Evolutionary conservation across 2,329 filamentous ascomycete genomes (phyloP).

Genomic region (Fusarium drepaniforme): DNA sequence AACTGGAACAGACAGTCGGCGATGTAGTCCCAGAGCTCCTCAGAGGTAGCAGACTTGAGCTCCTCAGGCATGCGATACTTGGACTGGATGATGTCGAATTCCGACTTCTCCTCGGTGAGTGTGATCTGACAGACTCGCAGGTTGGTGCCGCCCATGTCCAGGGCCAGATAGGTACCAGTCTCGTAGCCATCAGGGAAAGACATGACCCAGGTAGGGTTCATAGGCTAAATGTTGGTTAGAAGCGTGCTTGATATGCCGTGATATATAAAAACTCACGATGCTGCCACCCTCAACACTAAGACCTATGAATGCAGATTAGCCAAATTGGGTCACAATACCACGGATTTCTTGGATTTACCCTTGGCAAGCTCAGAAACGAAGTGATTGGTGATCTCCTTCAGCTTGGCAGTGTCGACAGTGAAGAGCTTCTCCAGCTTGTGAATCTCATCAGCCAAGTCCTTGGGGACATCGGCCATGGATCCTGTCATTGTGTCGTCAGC

Average conservation of each 20-base stretch:
- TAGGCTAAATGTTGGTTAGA: conserved; percentile 72
- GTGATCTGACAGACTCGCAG: conserved; percentile 94
- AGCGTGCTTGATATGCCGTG: not conserved
- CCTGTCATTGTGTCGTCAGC: conserved; percentile 63
- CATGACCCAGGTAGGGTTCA: conserved; percentile 99
- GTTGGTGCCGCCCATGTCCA: conserved; percentile 98
- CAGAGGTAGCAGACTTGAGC: conserved; percentile 84
- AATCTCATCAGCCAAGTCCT: conserved; percentile 84
- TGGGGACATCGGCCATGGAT: conserved; percentile 91
- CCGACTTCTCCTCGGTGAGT: conserved; percentile 86
- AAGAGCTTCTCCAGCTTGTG: conserved; percentile 87
- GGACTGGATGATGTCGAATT: conserved; percentile 95
- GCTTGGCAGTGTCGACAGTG: conserved; percentile 79
- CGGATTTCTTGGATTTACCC: conserved; percentile 61
- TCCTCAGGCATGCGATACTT: conserved; percentile 97
- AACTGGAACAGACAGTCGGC: conserved; percentile 94
- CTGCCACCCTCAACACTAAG: conserved; percentile 89
- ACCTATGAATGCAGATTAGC: conserved; percentile 61
- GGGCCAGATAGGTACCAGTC: conserved; percentile 86
- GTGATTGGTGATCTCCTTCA: conserved; percentile 91
- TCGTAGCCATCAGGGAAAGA: conserved; percentile 88
- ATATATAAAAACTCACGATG: conserved; percentile 75
- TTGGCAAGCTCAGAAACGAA: conserved; percentile 91
- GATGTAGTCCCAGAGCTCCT: conserved; percentile 95
- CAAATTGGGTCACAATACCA: not conserved